Conservation (phyloP, 2,329 filamentous ascomycete genomes). For the Clonostachys solani region DNA sequence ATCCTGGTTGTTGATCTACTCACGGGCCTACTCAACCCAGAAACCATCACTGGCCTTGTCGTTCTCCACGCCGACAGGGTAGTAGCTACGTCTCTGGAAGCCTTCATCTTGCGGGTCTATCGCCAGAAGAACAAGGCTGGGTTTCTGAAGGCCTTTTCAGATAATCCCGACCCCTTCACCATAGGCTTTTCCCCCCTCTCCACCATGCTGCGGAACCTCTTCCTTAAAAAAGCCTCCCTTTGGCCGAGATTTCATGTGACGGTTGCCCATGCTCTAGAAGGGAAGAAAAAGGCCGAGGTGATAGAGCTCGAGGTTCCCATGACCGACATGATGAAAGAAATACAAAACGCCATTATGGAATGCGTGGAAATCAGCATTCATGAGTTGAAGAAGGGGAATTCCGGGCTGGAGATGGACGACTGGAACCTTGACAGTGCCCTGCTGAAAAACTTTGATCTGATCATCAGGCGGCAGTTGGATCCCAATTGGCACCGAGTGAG, state of each 20-base stretch:
- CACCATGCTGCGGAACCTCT: constrained; percentile 85
- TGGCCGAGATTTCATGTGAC: constrained; percentile 94
- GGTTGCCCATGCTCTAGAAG: constrained; percentile 85
- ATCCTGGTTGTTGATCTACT: constrained; percentile 93
- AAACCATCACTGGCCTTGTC: constrained; percentile 81
- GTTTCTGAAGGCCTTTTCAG: constrained; percentile 94
- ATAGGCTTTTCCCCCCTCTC: constrained; percentile 83
- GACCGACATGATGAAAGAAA: constrained; percentile 89
- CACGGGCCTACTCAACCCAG: constrained; percentile 75
- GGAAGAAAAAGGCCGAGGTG: constrained; percentile 90
- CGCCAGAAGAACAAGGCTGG: constrained; percentile 91
- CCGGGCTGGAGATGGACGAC: constrained; percentile 89
- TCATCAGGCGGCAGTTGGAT: constrained; percentile 84
- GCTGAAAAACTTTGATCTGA: constrained; percentile 86
- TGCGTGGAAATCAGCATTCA: constrained; percentile 94
- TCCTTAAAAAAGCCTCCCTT: constrained; percentile 80
- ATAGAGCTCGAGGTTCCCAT: constrained; percentile 96
- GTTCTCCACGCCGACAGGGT: constrained; percentile 87
- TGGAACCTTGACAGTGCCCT: constrained; percentile 94
- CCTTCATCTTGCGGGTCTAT: constrained; percentile 92
- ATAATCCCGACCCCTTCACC: constrained; percentile 87
- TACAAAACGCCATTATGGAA: constrained; percentile 91
- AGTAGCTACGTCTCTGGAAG: constrained; percentile 82
- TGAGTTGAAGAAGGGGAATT: constrained; percentile 88
- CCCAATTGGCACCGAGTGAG: constrained; percentile 97